Conservation (phyloP, 306 rosid species). For the Fragaria vesca region DNA sequence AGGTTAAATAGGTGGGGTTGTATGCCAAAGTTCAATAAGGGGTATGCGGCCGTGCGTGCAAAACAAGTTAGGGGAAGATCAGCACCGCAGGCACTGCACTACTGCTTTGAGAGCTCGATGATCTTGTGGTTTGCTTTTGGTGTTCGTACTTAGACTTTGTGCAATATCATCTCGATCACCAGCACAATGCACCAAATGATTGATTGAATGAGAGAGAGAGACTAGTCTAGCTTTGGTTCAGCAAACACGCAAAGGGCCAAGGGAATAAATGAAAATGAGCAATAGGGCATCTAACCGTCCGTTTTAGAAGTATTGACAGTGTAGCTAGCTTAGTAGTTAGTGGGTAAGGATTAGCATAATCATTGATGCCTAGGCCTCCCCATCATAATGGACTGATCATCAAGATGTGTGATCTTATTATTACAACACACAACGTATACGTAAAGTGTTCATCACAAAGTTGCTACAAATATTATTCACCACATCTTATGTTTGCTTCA, state of each 20-base stretch:
- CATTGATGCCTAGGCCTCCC: not conserved
- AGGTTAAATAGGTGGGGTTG: not conserved
- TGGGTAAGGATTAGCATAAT: not conserved
- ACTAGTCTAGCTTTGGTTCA: not conserved
- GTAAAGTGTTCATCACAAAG: not conserved
- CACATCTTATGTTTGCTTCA: not conserved
- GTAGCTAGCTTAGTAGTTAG: not conserved
- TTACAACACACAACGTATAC: not conserved
- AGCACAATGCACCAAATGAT: conserved; percentile 11
- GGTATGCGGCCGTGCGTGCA: conserved; percentile 17
- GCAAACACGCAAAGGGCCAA: conserved; percentile 10
- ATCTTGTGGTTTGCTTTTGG: not conserved
- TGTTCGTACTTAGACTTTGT: not conserved
- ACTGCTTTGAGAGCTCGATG: not conserved
- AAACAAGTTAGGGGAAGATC: conserved; percentile 28
- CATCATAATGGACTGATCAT: not conserved
- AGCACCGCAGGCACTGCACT: not conserved
- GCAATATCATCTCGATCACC: not conserved
- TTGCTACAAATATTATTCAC: not conserved
- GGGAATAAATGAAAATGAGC: not conserved
- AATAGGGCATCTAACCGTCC: not conserved
- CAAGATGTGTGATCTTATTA: not conserved
- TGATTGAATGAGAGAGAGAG: conserved; percentile 16
- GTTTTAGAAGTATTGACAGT: not conserved
- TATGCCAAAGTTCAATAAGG: conserved; percentile 1